Conservation (phyloP, 495 filamentous ascomycete genomes). For the Durotheca rogersii region DNA sequence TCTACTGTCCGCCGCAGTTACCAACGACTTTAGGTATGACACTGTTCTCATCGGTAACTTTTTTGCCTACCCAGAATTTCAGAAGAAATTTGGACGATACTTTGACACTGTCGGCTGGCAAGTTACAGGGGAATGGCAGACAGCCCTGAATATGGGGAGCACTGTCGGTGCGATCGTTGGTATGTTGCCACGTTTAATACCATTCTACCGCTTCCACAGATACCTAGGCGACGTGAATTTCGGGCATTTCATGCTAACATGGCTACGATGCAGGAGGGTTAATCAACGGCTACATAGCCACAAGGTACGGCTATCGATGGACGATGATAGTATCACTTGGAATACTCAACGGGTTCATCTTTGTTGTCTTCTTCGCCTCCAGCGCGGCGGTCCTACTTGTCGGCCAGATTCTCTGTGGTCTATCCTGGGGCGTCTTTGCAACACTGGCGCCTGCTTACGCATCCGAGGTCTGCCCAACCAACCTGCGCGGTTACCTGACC, state of each 20-base stretch:
- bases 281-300: conserved; percentile 51
- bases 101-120: conserved; percentile 28
- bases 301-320: conserved; percentile 47
- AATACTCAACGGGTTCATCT: conserved; percentile 50
- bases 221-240: too few relatives aligned
- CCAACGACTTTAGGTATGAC: too few relatives aligned
- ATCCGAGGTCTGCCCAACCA: conserved; percentile 62
- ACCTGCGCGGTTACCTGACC: conserved; percentile 63
- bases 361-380: conserved; percentile 60
- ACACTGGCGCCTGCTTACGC: conserved; percentile 50
- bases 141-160: conserved; percentile 33
- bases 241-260: not conserved
- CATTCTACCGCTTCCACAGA: too few relatives aligned
- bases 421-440: conserved; percentile 62
- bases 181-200: too few relatives aligned
- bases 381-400: conserved; percentile 58
- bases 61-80: conserved; percentile 37
- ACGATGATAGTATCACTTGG: conserved; percentile 46
- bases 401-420: conserved; percentile 65
- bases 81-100: conserved; percentile 35
- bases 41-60: conserved; percentile 39
- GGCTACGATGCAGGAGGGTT: conserved; percentile 32
- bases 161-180: conserved; percentile 35
- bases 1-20: conserved; percentile 34
- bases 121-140: conserved; percentile 34